Conservation (phyloP, 441 rosid genomes). For the Theobroma grandiflorum region DNA sequence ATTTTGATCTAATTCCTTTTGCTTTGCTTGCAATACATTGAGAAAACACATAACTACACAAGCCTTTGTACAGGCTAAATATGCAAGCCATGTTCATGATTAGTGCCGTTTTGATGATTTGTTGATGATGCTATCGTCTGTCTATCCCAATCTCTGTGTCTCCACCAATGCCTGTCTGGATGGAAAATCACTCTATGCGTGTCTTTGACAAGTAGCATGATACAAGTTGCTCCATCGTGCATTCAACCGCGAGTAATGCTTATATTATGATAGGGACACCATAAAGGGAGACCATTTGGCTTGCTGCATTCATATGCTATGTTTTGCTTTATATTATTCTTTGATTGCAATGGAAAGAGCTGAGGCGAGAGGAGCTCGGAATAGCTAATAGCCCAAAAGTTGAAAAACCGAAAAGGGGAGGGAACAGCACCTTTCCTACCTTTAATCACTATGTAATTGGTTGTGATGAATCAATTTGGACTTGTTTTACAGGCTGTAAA, state of each 20-base stretch:
- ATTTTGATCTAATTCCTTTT: background rate
- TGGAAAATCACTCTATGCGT: conserved; percentile 1
- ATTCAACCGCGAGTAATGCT: background rate
- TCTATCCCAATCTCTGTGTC: background rate
- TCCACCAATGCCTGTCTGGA: background rate
- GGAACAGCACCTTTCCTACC: background rate
- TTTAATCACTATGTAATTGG: background rate
- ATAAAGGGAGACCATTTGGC: conserved; percentile 2
- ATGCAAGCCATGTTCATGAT: background rate
- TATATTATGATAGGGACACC: background rate
- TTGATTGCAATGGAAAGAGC: background rate
- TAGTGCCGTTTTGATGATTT: background rate
- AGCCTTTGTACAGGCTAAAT: background rate
- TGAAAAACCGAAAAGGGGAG: background rate
- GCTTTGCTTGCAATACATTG: background rate
- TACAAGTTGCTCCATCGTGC: background rate
- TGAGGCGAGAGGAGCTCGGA: background rate
- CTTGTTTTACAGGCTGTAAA: background rate
- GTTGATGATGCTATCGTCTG: background rate
- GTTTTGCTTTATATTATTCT: background rate
- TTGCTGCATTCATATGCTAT: background rate
- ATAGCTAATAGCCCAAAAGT: background rate
- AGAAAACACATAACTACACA: background rate
- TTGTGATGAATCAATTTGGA: background rate
- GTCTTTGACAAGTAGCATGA: background rate